Percentiles rank a stretch among this genome's conserved stretches.
Conservation (phyloP, 2,329 filamentous ascomycete species). For the Curvularia lunata region DNA sequence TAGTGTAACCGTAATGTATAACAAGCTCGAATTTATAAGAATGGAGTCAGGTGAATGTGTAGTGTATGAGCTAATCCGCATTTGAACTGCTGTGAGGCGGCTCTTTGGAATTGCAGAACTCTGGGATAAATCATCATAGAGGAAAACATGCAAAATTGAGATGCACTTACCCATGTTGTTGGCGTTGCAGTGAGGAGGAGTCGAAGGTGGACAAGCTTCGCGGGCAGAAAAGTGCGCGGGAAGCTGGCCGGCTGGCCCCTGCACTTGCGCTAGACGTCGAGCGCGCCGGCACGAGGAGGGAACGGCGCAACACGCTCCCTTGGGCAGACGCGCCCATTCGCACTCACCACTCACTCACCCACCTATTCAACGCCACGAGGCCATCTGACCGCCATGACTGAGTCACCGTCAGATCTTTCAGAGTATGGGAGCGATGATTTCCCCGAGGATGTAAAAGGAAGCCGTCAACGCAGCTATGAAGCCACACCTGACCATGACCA, state of each 20-base stretch:
- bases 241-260: conserved; percentile 19
- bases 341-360: neutral
- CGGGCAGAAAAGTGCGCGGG: conserved; percentile 17
- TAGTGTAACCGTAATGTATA: conserved; percentile 8
- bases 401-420: conserved; percentile 69
- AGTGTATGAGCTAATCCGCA: conserved; percentile 56
- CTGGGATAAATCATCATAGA: conserved; percentile 53
- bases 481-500: conserved; percentile 52
- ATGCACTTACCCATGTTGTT: neutral
- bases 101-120: conserved; percentile 60
- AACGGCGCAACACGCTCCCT: conserved; percentile 17
- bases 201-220: conserved; percentile 1
- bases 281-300: conserved; percentile 14
- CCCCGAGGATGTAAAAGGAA: conserved; percentile 61
- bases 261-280: conserved; percentile 15
- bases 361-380: neutral
- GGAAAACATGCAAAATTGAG: neutral
- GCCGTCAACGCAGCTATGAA: conserved; percentile 56
- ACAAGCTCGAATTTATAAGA: neutral
- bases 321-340: conserved; percentile 5
- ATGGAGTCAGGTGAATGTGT: conserved; percentile 52
- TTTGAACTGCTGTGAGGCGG: conserved; percentile 41
- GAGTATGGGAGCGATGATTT: conserved; percentile 69
- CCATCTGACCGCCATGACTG: conserved; percentile 41
- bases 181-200: neutral